Evolutionary conservation across 2,329 filamentous ascomycete genomes (phyloP).

Genomic region (Botrytis deweyae): DNA sequence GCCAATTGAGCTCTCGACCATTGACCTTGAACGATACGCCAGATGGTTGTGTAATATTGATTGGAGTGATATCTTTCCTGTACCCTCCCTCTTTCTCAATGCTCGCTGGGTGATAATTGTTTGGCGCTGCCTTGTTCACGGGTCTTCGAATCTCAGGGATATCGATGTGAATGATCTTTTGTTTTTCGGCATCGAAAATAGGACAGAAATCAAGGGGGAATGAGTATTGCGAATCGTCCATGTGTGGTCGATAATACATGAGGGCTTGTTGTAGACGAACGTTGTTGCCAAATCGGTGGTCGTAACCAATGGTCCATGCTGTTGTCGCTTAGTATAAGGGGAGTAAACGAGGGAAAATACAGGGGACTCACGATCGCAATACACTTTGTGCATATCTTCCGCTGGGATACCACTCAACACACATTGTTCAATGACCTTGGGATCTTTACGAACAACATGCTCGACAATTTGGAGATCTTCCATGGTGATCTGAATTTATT

Average conservation of each 20-base stretch:
- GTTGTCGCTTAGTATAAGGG: conserved; percentile 27
- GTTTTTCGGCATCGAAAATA: conserved; percentile 83
- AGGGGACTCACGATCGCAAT: conserved; percentile 72
- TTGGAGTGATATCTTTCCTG: conserved; percentile 76
- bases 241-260: conserved; percentile 89
- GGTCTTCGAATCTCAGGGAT: conserved; percentile 75
- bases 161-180: conserved; percentile 53
- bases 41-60: conserved; percentile 84
- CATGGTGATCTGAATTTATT: conserved; percentile 69
- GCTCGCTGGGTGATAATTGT: conserved; percentile 76
- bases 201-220: conserved; percentile 93
- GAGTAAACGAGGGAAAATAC: neutral
- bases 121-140: conserved; percentile 66
- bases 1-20: conserved; percentile 77
- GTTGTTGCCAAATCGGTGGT: conserved; percentile 79
- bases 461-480: conserved; percentile 85
- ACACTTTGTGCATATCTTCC: conserved; percentile 91
- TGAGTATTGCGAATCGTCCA: conserved; percentile 86
- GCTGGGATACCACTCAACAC: conserved; percentile 75
- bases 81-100: conserved; percentile 75
- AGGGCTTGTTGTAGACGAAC: conserved; percentile 85
- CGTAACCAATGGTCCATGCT: conserved; percentile 93
- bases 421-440: conserved; percentile 89
- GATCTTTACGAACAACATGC: conserved; percentile 69
- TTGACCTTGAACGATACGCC: conserved; percentile 82